These are phyloP conservation scores for Entomortierella beljakovae DNA, from an alignment of 192 early-diverging fungal species.

Conservation along the genomic window DNA sequence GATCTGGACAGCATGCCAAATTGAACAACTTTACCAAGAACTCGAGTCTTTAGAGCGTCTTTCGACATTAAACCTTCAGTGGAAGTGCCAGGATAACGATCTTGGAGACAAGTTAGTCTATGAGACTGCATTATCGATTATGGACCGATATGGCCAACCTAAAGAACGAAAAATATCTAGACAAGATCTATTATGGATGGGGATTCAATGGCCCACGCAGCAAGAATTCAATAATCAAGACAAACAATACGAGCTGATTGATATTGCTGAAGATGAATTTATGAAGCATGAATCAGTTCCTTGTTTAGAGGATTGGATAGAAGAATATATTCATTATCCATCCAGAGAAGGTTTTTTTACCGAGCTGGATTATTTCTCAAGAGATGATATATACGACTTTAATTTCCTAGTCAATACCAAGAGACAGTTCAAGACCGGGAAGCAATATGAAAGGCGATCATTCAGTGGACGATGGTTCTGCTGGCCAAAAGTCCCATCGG, in stretches of 20 bases:
- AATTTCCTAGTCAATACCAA: not conserved
- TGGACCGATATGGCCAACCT: not conserved
- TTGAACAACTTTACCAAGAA: not conserved
- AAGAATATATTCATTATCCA: not conserved
- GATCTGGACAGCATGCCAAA: not conserved
- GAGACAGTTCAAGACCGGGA: not conserved
- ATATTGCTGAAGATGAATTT: not conserved
- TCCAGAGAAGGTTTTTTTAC: too few species aligned
- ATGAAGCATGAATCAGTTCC: not conserved
- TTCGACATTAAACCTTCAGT: not conserved
- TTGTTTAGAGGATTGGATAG: not conserved
- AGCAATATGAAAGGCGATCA: not conserved
- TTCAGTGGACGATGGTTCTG: too few species aligned
- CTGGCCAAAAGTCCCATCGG: too few species aligned
- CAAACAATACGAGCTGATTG: not conserved
- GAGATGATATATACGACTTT: not conserved
- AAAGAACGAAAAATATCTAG: not conserved
- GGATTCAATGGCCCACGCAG: not conserved
- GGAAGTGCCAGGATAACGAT: not conserved
- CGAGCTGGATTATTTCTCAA: too few species aligned
- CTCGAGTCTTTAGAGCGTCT: not conserved
- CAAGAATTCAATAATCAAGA: not conserved
- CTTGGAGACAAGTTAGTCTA: not conserved
- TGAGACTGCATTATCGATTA: not conserved
- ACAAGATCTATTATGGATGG: not conserved